Percentiles rank a stretch among this genome's conserved stretches.
Evolutionary conservation across 257 asterid species (phyloP).

Genomic region (Nemophila menziesii): DNA sequence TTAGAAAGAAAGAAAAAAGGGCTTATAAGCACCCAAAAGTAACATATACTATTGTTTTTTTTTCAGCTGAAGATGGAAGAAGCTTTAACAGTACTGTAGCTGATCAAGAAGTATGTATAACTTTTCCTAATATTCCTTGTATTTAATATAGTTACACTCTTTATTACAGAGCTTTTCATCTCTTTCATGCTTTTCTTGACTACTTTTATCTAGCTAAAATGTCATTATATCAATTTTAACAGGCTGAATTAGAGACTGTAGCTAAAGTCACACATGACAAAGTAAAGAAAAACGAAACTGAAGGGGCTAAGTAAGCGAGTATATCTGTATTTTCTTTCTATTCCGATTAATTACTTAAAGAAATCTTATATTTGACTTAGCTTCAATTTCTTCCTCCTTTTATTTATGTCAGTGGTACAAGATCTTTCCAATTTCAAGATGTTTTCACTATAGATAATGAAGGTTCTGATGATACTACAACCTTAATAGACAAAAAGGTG

Average conservation of each 20-base stretch:
- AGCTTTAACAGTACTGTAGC: conserved; percentile 94
- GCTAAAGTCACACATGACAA: conserved; percentile 77
- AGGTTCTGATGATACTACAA: conserved; percentile 60
- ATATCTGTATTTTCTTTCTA: conserved; percentile 1
- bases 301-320: conserved; percentile 56
- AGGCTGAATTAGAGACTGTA: conserved; percentile 92
- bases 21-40: not conserved
- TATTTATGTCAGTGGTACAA: conserved; percentile 42
- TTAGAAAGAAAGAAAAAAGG: not conserved
- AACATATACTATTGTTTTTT: too few species aligned
- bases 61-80: conserved; percentile 23
- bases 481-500: conserved; percentile 75
- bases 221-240: conserved; percentile 14
- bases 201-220: not conserved
- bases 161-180: not conserved
- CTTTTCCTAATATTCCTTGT: not conserved
- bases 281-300: conserved; percentile 67
- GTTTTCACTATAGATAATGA: conserved; percentile 65
- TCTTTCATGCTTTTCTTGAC: not conserved
- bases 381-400: not conserved
- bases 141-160: not conserved
- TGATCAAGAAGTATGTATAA: conserved; percentile 54
- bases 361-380: conserved; percentile 1
- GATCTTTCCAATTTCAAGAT: conserved; percentile 65
- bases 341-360: not conserved